A percentile compares a stretch with the other conserved stretches of the same genome.
Evolutionary conservation across 202 grass and related monocot genomes (phyloP).

Genomic region (Eragrostis tef): DNA sequence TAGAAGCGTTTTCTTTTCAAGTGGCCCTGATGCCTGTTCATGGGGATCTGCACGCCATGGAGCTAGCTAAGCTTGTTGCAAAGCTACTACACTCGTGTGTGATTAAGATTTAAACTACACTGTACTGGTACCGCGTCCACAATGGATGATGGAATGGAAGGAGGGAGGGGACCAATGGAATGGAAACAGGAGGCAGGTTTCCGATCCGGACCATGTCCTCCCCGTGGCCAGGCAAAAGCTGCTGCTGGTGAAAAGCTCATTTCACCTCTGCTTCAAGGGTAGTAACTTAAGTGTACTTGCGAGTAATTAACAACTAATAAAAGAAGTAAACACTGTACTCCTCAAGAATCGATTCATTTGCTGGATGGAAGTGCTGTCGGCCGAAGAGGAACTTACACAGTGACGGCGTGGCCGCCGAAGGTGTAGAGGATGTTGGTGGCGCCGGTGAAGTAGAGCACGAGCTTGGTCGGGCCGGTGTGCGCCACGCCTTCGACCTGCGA

Average conservation of each 20-base stretch:
- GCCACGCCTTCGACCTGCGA: slow-evolving; percentile 62
- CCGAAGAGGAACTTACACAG: slow-evolving; percentile 64
- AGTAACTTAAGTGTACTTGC: neutral
- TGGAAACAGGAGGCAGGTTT: slow-evolving; percentile 60
- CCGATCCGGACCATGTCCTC: slow-evolving; percentile 64
- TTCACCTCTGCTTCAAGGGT: slow-evolving; percentile 23
- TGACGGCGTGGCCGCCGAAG: slow-evolving; percentile 97
- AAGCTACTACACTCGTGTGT: slow-evolving; percentile 48
- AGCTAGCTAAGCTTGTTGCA: slow-evolving; percentile 31
- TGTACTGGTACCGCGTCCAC: slow-evolving; percentile 15
- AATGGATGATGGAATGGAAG: slow-evolving; percentile 30
- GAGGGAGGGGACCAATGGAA: slow-evolving; percentile 51
- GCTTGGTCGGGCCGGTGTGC: slow-evolving; percentile 72
- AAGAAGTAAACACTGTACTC: neutral
- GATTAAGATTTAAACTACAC: slow-evolving; percentile 30
- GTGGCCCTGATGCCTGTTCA: slow-evolving; percentile 26
- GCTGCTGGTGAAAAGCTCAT: slow-evolving; percentile 56
- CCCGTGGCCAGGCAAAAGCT: slow-evolving; percentile 72
- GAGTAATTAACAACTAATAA: slow-evolving; percentile 10
- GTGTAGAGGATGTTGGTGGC: slow-evolving; percentile 99
- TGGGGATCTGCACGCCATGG: slow-evolving; percentile 44
- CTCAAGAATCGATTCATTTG: neutral
- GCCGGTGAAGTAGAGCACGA: slow-evolving; percentile 98
- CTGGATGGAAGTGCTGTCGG: neutral
- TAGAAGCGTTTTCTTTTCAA: neutral